A percentile compares a stretch with the other conserved stretches of the same genome.
These are phyloP conservation scores for Cystoisospora suis DNA, from an alignment of 169 alveolate genomes.

Conservation along the genomic window DNA sequence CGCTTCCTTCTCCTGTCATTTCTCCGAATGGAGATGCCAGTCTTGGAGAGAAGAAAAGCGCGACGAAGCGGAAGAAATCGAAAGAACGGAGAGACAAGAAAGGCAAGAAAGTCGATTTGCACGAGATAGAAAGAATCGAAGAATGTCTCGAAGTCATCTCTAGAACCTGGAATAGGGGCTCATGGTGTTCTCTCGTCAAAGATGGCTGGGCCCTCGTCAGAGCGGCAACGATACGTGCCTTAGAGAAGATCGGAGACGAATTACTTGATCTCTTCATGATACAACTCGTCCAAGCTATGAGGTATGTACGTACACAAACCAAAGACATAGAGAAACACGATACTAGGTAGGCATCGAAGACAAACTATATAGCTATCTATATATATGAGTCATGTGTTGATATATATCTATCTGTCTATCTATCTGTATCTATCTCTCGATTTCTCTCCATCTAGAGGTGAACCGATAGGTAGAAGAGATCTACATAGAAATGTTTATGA, in stretches of 20 bases:
- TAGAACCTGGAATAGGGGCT: neutral
- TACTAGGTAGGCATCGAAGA: neutral
- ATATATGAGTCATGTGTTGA: neutral
- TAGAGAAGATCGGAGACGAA: neutral
- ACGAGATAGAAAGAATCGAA: neutral
- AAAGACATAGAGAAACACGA: too few relatives aligned
- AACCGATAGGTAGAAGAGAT: neutral
- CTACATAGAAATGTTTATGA: neutral
- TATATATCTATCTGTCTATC: neutral
- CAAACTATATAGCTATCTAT: neutral
- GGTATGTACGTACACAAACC: neutral
- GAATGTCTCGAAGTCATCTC: neutral
- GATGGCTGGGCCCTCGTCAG: neutral
- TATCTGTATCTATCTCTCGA: neutral
- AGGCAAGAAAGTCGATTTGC: neutral
- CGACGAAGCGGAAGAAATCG: neutral
- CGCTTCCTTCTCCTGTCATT: too few relatives aligned
- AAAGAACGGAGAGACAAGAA: neutral
- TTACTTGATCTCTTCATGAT: neutral
- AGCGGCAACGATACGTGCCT: neutral
- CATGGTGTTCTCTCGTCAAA: too few relatives aligned
- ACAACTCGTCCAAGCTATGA: slow-evolving; percentile 27
- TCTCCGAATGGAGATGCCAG: neutral
- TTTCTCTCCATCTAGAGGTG: neutral
- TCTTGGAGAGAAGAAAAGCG: neutral